Evolutionary conservation across 1,284 basidiomycete genomes (phyloP), one percentile per base, ranked within the genome.

Genomic region (Pholiota adiposa): DNA sequence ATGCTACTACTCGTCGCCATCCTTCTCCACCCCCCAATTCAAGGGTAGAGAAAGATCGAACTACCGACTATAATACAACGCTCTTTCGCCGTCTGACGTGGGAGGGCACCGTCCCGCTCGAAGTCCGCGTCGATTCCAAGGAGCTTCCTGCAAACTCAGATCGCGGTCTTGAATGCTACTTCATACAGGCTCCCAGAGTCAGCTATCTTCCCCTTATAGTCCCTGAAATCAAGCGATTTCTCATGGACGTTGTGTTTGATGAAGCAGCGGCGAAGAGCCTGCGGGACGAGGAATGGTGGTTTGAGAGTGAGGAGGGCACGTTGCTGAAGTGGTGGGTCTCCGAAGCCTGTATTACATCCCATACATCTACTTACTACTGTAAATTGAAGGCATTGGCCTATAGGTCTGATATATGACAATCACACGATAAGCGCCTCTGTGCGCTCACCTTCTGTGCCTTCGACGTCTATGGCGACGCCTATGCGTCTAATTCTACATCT

Each of bases 201-300:
- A 89, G 88, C 71, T 98, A 97, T 77, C 86, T 97, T 31, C 92
- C 96, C 12, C 81, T 97, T n/a, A 77, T 97, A 44, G 83, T 97
- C 65, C 89, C 92, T 2, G 92, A 96, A 70, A 86, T 97, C 65
- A 84, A 89, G 60, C 84, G 88, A 63, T 94, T 94, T 73, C 83
- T 97, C 61, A 88, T 93, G 77, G 92, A 96, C 64, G 86, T 97
- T 50, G 92, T 94, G 4, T 89, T 97, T 68, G 93, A 96, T 69
- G 92, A 95, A 67, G 81, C 84, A 33, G 87, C 89, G 21, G 84
- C 87, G 3, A 86, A 85, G 58, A 67, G 81, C 11, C 75, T 94
- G 61, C 91, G 90, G 70, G 92, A 95, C 66, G 89, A 92, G 60
- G 90, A 95, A 51, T 94, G 96, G 90, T 97, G 96, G 96, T 96